Evolutionary conservation across 768 basidiomycete species (phyloP).

Genomic region (Termitomyces sp.): DNA sequence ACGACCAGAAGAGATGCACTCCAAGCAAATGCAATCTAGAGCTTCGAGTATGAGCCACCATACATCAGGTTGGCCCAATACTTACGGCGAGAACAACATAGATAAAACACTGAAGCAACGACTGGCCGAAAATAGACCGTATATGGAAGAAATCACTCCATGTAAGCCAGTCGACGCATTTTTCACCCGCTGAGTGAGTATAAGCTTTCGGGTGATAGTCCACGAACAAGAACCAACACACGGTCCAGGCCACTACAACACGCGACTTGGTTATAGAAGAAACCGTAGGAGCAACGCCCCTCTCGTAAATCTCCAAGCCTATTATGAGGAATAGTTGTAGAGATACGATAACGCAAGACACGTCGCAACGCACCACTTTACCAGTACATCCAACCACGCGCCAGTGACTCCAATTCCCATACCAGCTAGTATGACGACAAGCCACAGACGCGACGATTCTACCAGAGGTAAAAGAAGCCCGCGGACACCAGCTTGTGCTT

Average conservation of each 20-base stretch:
- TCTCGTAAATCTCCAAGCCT: slow-evolving; percentile 72
- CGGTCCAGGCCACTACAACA: slow-evolving; percentile 69
- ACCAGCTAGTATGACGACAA: slow-evolving; percentile 65
- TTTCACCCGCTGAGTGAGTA: slow-evolving; percentile 52
- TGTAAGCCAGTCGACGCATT: slow-evolving; percentile 62
- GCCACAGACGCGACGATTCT: slow-evolving; percentile 61
- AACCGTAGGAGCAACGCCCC: slow-evolving; percentile 63
- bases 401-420: slow-evolving; percentile 65
- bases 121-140: slow-evolving; percentile 52
- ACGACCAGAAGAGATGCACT: slow-evolving; percentile 63
- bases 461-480: slow-evolving; percentile 52
- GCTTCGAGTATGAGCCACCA: not conserved
- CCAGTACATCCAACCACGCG: slow-evolving; percentile 70
- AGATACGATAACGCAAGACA: slow-evolving; percentile 1
- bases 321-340: slow-evolving; percentile 1
- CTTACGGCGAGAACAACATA: slow-evolving; percentile 65
- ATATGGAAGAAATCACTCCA: slow-evolving; percentile 63
- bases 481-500: slow-evolving; percentile 50
- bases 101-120: slow-evolving; percentile 60
- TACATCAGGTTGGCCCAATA: slow-evolving; percentile 1
- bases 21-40: slow-evolving; percentile 57
- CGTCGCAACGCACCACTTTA: slow-evolving; percentile 53
- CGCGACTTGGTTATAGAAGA: slow-evolving; percentile 69
- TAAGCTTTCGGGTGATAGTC: not conserved
- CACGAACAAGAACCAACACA: slow-evolving; percentile 26